Percentiles rank a stretch among this genome's conserved stretches.
These are phyloP conservation scores for Agaricus sinodeliciosus DNA, from an alignment of 768 basidiomycete species.

Conservation along the genomic window DNA sequence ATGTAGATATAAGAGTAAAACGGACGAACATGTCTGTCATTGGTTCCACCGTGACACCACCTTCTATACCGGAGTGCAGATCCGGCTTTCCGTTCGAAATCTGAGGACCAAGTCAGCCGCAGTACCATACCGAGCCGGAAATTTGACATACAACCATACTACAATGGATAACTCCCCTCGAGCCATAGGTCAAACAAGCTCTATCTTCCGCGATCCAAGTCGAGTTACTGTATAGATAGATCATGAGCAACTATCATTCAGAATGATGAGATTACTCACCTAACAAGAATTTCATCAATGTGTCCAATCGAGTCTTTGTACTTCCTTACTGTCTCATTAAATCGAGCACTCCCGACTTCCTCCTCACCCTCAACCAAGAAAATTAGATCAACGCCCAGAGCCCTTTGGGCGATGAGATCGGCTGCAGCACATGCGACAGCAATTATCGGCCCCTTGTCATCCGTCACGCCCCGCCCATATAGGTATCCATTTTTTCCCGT, in stretches of 20 bases:
- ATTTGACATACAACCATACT: slow-evolving; percentile 50
- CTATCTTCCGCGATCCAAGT: slow-evolving; percentile 93
- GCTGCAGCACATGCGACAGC: slow-evolving; percentile 89
- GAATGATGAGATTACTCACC: slow-evolving; percentile 31
- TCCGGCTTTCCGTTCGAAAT: slow-evolving; percentile 72
- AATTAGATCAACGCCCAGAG: slow-evolving; percentile 81
- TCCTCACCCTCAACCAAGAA: slow-evolving; percentile 96
- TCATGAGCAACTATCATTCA: slow-evolving; percentile 5
- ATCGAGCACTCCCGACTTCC: slow-evolving; percentile 88
- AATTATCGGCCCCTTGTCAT: slow-evolving; percentile 94
- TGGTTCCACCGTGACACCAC: slow-evolving; percentile 82
- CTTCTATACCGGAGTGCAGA: slow-evolving; percentile 91
- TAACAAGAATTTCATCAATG: slow-evolving; percentile 86
- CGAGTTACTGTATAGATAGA: slow-evolving; percentile 58
- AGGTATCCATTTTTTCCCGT: slow-evolving; percentile 83
- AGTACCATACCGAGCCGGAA: not conserved
- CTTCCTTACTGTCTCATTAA: slow-evolving; percentile 65
- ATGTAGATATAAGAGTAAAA: too few species aligned
- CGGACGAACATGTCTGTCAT: slow-evolving; percentile 81
- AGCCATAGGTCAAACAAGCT: slow-evolving; percentile 92
- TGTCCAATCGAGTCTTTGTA: slow-evolving; percentile 81
- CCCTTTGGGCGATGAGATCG: slow-evolving; percentile 61
- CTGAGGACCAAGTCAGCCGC: slow-evolving; percentile 24
- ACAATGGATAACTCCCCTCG: slow-evolving; percentile 91
- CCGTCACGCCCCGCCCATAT: slow-evolving; percentile 87